Base-by-base conservation (phyloP, 108 stramenopile species). In the Cyclotella atomus region DNA sequence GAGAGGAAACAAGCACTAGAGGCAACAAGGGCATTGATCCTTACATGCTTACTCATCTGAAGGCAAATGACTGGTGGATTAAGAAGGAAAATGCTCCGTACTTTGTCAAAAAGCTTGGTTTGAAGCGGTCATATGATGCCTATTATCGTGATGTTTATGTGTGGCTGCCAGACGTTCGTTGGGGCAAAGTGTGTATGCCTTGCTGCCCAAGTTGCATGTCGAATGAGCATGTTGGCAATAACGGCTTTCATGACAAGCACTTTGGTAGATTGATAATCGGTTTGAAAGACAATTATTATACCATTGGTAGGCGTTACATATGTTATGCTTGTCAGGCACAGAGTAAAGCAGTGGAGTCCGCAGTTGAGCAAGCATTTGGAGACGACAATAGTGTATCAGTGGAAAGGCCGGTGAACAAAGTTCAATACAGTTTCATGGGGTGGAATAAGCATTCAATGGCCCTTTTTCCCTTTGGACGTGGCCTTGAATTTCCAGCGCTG, bases 131-230 rank as follows among this genome's bases (percentile, higher is more conserved):
- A 4, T 61, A 49, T 25, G 35, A 62, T 25, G 46, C 69, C 20
- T 77, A 64, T 43, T 77, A 77, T 52, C 59, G 60, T 30, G 69
- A 71, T 54, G 59, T 77, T 27, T 61, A 64, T 33, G 61, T 77
- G 7, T 77, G 68, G 68, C 27, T 77, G 5, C 76, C 76, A 21
- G 76, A 77, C 21, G 3, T 65, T 1, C 60, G 56, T 14, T 77
- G 66, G 64, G 5, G 10, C 4, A 61, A 62, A 4, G 38, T 54
- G 8, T 62, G 28, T 45, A 77, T 71, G 76, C 69, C 76, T 17
- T 63, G 46, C 25, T 77, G 69, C 59, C 63, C 62, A 30, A 71
- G 29, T 33, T 77, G 76, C 52, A 71, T 64, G 32, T 41, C 19
- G 27, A 78, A 72, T 36, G 55, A 45, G 8, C 35, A 53, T 59